phyloP scores from a whole-genome alignment of 495 filamentous ascomycete genomes.

The Rhizodiscina lignyota region DNA sequence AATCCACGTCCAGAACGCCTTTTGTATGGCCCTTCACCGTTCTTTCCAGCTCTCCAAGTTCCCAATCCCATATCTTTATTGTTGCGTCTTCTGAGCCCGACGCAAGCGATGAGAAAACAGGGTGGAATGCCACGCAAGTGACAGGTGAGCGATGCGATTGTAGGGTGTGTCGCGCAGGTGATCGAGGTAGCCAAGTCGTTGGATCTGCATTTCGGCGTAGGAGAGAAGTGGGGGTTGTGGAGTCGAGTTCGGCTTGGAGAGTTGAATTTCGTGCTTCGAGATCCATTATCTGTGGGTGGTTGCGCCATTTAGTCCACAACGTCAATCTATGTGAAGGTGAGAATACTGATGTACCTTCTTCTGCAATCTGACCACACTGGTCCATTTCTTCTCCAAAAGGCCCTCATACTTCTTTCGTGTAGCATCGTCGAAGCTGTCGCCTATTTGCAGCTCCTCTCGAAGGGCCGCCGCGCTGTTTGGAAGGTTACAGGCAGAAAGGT shows the following conservation, averaged over 20 bases:
- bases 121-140: constrained; percentile 88
- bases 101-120: constrained; percentile 77
- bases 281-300: constrained; percentile 68
- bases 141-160: constrained; percentile 71
- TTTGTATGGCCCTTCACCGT: constrained; percentile 92
- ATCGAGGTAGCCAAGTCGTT: constrained; percentile 67
- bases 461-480: constrained; percentile 49
- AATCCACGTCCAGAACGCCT: constrained; percentile 78
- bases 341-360: constrained; percentile 50
- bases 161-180: constrained; percentile 63
- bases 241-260: constrained; percentile 72
- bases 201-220: constrained; percentile 71
- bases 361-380: constrained; percentile 74
- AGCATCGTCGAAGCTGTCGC: constrained; percentile 53
- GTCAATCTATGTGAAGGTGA: not conserved
- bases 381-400: constrained; percentile 92
- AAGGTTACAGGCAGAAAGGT: constrained; percentile 59
- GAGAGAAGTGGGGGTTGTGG: constrained; percentile 68
- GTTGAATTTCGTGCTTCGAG: constrained; percentile 54
- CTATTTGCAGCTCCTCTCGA: constrained; percentile 44
- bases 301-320: not conserved
- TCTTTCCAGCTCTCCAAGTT: constrained; percentile 77
- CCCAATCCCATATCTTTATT: constrained; percentile 98
- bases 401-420: constrained; percentile 81
- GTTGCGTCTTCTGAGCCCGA: constrained; percentile 79